These are phyloP conservation scores for Marsdenia floribunda DNA, from an alignment of 257 asterid species.

Conservation along the genomic window DNA sequence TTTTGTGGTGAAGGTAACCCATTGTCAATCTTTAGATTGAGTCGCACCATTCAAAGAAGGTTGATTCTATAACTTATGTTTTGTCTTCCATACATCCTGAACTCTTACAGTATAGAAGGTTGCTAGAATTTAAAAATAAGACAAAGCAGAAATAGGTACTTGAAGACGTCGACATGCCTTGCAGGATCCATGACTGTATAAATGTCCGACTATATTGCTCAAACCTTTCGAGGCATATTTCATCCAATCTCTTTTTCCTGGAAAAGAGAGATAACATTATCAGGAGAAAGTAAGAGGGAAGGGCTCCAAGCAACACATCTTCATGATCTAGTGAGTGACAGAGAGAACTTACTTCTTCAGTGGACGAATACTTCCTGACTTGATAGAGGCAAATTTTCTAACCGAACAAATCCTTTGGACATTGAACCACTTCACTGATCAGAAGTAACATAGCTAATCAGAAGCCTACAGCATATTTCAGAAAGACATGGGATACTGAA, in stretches of 20 bases:
- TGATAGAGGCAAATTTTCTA: slow-evolving; percentile 55
- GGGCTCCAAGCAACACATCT: neutral
- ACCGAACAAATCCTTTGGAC: slow-evolving; percentile 23
- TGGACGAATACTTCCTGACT: slow-evolving; percentile 48
- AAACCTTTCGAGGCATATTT: slow-evolving; percentile 81
- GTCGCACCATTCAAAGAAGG: neutral
- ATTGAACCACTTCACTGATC: slow-evolving; percentile 44
- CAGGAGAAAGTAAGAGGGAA: neutral
- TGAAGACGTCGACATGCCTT: slow-evolving; percentile 47
- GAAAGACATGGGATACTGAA: neutral
- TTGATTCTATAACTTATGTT: neutral
- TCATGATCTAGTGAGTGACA: slow-evolving; percentile 3
- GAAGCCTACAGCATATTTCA: neutral
- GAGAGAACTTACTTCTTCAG: slow-evolving; percentile 53
- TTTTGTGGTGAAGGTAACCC: neutral
- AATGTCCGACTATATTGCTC: slow-evolving; percentile 82
- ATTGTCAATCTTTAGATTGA: neutral
- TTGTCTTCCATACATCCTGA: neutral
- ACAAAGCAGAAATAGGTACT: slow-evolving; percentile 1
- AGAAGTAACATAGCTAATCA: slow-evolving; percentile 20
- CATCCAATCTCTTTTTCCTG: slow-evolving; percentile 92
- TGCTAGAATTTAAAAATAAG: neutral
- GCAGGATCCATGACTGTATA: slow-evolving; percentile 92
- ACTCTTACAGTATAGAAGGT: neutral
- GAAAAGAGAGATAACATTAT: slow-evolving; percentile 6